A percentile compares a stretch with the other conserved stretches of the same genome.
Conservation (phyloP, 805 yeast species). For the Clavispora asparagi region DNA sequence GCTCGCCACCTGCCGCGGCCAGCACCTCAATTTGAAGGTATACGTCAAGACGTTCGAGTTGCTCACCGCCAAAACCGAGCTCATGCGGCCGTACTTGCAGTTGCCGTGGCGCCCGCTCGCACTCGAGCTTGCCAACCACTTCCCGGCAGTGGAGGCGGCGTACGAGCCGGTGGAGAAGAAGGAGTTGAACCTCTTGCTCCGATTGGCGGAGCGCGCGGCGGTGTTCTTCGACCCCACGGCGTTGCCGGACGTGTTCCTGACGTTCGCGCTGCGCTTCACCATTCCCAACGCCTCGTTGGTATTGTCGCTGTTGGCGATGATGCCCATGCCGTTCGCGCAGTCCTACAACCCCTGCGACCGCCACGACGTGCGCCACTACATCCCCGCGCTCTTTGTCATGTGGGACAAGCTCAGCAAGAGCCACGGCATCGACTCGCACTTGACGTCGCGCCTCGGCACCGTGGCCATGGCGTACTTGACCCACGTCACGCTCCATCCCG, state of each 20-base stretch:
- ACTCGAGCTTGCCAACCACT: slow-evolving; percentile 27
- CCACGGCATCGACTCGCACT: slow-evolving; percentile 53
- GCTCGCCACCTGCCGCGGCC: slow-evolving; percentile 69
- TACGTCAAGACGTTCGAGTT: slow-evolving; percentile 58
- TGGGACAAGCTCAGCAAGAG: slow-evolving; percentile 57
- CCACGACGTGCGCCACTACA: slow-evolving; percentile 46
- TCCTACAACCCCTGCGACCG: slow-evolving; percentile 15
- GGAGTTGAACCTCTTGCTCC: slow-evolving; percentile 43
- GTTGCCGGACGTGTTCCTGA: slow-evolving; percentile 48
- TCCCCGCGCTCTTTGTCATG: slow-evolving; percentile 64
- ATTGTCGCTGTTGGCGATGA: slow-evolving; percentile 47
- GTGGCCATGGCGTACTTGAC: slow-evolving; percentile 46
- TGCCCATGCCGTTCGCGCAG: slow-evolving; percentile 43
- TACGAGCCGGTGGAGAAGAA: slow-evolving; percentile 44
- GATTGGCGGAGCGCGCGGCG: slow-evolving; percentile 50
- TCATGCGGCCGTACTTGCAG: slow-evolving; percentile 38
- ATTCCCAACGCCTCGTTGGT: slow-evolving; percentile 48
- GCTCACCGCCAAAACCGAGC: slow-evolving; percentile 43
- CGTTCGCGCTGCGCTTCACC: slow-evolving; percentile 47
- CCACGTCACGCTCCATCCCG: slow-evolving; percentile 16
- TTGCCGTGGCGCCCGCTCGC: slow-evolving; percentile 50
- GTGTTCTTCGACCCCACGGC: slow-evolving; percentile 46
- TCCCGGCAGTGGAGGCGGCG: slow-evolving; percentile 35
- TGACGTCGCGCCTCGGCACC: slow-evolving; percentile 61
- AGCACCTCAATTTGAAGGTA: slow-evolving; percentile 51